Evolutionary conservation across 495 filamentous ascomycete genomes (phyloP).

Genomic region (Geopyxis carbonaria): DNA sequence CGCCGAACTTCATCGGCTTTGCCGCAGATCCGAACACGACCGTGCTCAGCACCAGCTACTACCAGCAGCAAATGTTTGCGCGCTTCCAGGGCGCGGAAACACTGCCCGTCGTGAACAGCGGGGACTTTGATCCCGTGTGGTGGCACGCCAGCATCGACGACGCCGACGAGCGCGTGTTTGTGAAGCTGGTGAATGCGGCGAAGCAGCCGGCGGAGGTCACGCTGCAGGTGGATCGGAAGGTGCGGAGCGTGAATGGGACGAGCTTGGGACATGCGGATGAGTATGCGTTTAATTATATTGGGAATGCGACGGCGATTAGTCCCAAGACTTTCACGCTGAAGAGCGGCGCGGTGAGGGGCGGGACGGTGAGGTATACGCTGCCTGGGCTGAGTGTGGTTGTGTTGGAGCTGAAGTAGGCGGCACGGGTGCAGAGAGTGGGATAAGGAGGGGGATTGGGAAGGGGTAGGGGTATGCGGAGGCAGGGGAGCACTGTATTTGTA

Average conservation of each 20-base stretch:
- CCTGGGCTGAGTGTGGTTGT: constrained; percentile 14
- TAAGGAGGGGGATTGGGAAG: neutral
- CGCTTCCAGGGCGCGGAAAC: constrained; percentile 33
- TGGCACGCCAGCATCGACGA: constrained; percentile 30
- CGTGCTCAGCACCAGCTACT: constrained; percentile 32
- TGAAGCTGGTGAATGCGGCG: constrained; percentile 22
- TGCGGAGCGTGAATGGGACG: constrained; percentile 27
- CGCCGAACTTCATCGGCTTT: constrained; percentile 22
- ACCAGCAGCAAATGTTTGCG: constrained; percentile 30
- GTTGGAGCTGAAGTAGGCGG: constrained; percentile 16
- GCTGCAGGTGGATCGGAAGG: constrained; percentile 22
- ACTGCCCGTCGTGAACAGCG: constrained; percentile 26
- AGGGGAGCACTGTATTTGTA: no score
- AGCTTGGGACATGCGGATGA: constrained; percentile 27
- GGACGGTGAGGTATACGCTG: constrained; percentile 12
- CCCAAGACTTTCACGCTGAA: constrained; percentile 12
- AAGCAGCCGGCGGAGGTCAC: constrained; percentile 25
- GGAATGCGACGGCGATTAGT: constrained; percentile 22
- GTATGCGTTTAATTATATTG: constrained; percentile 27
- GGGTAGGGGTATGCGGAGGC: no score
- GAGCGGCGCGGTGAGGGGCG: constrained; percentile 2
- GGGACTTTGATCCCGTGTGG: constrained; percentile 35
- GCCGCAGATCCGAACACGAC: constrained; percentile 33
- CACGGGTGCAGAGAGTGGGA: neutral
- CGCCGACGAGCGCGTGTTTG: neutral